Evolutionary conservation across 192 early-diverging fungal genomes (phyloP).

Genomic region (Coemansia sp.): DNA sequence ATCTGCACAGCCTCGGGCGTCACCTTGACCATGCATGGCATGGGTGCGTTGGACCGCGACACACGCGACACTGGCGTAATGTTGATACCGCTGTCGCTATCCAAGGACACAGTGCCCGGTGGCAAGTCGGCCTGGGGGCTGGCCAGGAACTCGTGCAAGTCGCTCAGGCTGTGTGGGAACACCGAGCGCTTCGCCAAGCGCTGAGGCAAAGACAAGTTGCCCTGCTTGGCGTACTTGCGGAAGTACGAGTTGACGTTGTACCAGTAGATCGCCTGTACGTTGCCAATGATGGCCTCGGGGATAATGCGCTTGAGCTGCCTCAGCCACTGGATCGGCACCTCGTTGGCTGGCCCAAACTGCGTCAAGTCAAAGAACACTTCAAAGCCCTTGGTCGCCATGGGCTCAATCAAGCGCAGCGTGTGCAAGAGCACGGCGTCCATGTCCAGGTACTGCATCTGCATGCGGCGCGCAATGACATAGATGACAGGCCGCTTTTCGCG

Average conservation of each 20-base stretch:
- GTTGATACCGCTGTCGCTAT: conserved; percentile 68
- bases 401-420: conserved; percentile 70
- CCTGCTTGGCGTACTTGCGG: conserved; percentile 68
- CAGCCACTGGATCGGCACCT: conserved; percentile 79
- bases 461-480: conserved; percentile 81
- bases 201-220: conserved; percentile 45
- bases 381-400: conserved; percentile 68
- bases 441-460: conserved; percentile 78
- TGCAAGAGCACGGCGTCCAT: conserved; percentile 85
- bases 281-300: conserved; percentile 66
- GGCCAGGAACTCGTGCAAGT: conserved; percentile 77
- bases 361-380: conserved; percentile 86
- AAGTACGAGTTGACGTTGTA: conserved; percentile 85
- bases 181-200: conserved; percentile 68
- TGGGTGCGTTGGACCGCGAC: conserved; percentile 64
- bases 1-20: conserved; percentile 84
- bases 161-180: conserved; percentile 69
- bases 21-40: conserved; percentile 84
- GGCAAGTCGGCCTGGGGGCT: conserved; percentile 77
- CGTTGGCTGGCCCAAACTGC: conserved; percentile 78
- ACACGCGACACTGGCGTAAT: conserved; percentile 73
- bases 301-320: conserved; percentile 74
- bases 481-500: conserved; percentile 79
- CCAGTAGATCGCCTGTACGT: conserved; percentile 73
- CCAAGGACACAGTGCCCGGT: conserved; percentile 74